Base-by-base conservation (phyloP, 2,329 filamentous ascomycete species). In the Penicillium brasilianum region DNA sequence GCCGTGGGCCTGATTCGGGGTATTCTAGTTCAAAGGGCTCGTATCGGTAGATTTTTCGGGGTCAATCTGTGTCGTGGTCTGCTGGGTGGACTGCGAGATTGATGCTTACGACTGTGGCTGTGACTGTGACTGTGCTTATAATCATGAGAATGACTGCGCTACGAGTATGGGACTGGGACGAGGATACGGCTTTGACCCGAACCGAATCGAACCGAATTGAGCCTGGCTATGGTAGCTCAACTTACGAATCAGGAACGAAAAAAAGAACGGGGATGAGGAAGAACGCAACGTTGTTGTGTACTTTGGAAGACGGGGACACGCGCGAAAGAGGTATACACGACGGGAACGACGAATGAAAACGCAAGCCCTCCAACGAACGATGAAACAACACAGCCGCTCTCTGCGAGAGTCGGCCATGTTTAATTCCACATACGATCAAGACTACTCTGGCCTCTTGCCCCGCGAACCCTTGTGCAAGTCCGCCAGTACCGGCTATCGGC, bases 11-110 rank as follows among this genome's bases (percentile, higher is more conserved):
- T 16, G 71, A 74, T 62, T 68, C 72, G 1, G 68, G 69, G 5
- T 71, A 72, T 57, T 67, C 60, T 14, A 69, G 69, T 57, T 57
- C 59, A 7, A 71, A 71, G 56, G 67, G 69, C 16, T 69, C 66
- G 10, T 60, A 59, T 48, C 52, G 57, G 50, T 66, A 61, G 20
- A 4, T 8, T 16, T 9, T 41, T 32, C 5, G 18, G 10, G 5
- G 18, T 3, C 4, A 6, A 20, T 2, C n/a, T 22, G 10, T 46
- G 11, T 13, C 18, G 11, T 22, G 16, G 53, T 56, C 53, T 56
- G 32, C 53, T 22, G 39, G 39, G n/a, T 48, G 28, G 53, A 56
- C 43, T 18, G 25, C 18, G 52, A 16, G 36, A 54, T 20, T 13
- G 9, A 9, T 9, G 2, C 22, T 25, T 20, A 18, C n/a, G 34